Evolutionary conservation across 768 basidiomycete species (phyloP).

Genomic region (Saitozyma podzolica): DNA sequence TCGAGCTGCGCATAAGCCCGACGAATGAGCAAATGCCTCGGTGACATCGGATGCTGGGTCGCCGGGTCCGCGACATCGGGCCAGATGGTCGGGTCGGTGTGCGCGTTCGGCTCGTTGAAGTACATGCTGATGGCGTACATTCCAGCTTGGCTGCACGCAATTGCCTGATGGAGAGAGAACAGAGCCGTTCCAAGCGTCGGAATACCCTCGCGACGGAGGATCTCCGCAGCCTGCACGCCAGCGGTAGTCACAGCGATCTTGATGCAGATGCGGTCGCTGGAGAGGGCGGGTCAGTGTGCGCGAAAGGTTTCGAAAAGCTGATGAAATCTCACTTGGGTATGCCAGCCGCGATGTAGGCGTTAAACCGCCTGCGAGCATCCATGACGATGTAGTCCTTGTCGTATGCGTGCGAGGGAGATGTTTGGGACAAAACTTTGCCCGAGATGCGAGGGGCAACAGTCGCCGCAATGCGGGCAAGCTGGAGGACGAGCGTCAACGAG

Average conservation of each 20-base stretch:
- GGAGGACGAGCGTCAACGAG: constrained; percentile 3
- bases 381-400: constrained; percentile 17
- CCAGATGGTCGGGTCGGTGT: constrained; percentile 25
- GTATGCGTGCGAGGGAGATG: constrained; percentile 26
- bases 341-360: constrained; percentile 24
- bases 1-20: constrained; percentile 16
- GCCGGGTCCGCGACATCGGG: constrained; percentile 29
- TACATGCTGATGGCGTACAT: constrained; percentile 62
- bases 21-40: constrained; percentile 26
- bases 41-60: constrained; percentile 19
- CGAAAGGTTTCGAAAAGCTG: constrained; percentile 64
- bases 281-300: constrained; percentile 48
- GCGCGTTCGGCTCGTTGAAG: constrained; percentile 56
- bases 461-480: constrained; percentile 11
- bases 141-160: constrained; percentile 60
- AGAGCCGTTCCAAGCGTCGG: constrained; percentile 61
- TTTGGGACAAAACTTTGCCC: constrained; percentile 35
- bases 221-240: constrained; percentile 58
- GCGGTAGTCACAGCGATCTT: constrained; percentile 63
- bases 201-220: constrained; percentile 57
- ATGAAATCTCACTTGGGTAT: constrained; percentile 56
- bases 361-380: constrained; percentile 54
- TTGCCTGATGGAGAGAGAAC: constrained; percentile 60
- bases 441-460: constrained; percentile 15
- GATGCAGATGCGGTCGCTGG: constrained; percentile 58